Evolutionary conservation across 805 yeast species (phyloP), one percentile per base, ranked within the genome.

Genomic region (Myxozyma nipponensis): DNA sequence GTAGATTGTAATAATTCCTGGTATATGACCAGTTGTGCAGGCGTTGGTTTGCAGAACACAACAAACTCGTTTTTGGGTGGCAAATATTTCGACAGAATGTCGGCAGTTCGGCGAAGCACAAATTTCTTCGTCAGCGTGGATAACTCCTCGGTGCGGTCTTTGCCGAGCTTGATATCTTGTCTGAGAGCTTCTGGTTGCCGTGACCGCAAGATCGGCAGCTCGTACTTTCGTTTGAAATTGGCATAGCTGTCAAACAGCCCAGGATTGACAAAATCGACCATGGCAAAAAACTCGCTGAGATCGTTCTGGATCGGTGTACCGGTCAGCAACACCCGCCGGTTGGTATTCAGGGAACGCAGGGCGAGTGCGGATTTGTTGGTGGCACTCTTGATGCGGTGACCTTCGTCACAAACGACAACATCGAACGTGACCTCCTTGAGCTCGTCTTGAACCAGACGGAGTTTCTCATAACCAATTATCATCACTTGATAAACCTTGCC

Each of bases 251-350:
- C 96, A 23, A 93, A 70, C 1, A 85, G 70, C 0, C 90, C 91
- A 0, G 96, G 96, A 61, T 88, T 89, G 10, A 88, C 71, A 63
- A 91, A 91, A 62, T 88, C 84, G 4, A 84, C 78, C 60, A 93
- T 79, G 7, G 84, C 82, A 67, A 72, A 87, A 64, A 86, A 91
- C 64, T 93, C 98, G 2, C 70, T 70, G 42, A 93, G 74, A 65
- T 93, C 96, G 67, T 93, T 93, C 64, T 93, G 98, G 32, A 93
- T 87, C 0, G 96, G 96, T 0, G 96, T 88, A 0, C 96, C 98
- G 0, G 95, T 80, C 4, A 93, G 69, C 3, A 91, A 62, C 1
- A 91, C 70, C 53, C 83, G 79, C 39, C 73, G 77, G 5, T 72
- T 71, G 3, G 83, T 74, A 38, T 79, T 69, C 17, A 89, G 66